Evolutionary conservation across 139 green algal genomes (phyloP).

Genomic region (Asterochloris sp.): DNA sequence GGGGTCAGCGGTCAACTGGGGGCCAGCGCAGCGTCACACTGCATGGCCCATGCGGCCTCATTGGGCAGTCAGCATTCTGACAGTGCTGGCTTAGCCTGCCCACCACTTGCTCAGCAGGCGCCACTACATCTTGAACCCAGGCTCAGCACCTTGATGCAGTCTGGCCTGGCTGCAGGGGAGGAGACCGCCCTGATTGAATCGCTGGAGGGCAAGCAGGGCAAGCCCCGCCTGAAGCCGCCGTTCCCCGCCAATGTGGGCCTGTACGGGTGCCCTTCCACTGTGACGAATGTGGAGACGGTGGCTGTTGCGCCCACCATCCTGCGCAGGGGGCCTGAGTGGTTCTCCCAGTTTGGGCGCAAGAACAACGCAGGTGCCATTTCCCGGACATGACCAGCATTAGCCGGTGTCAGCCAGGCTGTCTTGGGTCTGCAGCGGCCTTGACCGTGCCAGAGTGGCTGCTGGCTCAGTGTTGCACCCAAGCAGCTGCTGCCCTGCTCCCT

Average conservation of each 20-base stretch:
- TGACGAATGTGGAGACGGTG: constrained; percentile 98
- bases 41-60: background rate
- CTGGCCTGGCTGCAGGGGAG: constrained; percentile 50
- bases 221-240: constrained; percentile 95
- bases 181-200: constrained; percentile 97
- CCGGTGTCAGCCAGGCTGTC: background rate
- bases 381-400: background rate
- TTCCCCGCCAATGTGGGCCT: constrained; percentile 96
- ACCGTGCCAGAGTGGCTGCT: too few relatives aligned
- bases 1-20: too few relatives aligned
- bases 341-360: constrained; percentile 90
- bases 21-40: too few relatives aligned
- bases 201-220: constrained; percentile 95
- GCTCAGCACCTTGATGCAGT: too few relatives aligned
- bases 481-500: too few relatives aligned
- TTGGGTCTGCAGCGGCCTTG: too few relatives aligned
- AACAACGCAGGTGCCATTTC: constrained; percentile 76
- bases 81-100: too few relatives aligned
- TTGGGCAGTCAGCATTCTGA: background rate
- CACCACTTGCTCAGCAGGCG: too few relatives aligned
- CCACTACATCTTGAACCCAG: too few relatives aligned
- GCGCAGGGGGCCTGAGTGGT: constrained; percentile 93
- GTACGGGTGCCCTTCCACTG: constrained; percentile 96
- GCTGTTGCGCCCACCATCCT: constrained; percentile 96
- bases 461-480: too few relatives aligned